A percentile compares a stretch with the other conserved stretches of the same genome.
phyloP scores from a whole-genome alignment of 2,329 filamentous ascomycete species.

The Eutypella sp. region DNA sequence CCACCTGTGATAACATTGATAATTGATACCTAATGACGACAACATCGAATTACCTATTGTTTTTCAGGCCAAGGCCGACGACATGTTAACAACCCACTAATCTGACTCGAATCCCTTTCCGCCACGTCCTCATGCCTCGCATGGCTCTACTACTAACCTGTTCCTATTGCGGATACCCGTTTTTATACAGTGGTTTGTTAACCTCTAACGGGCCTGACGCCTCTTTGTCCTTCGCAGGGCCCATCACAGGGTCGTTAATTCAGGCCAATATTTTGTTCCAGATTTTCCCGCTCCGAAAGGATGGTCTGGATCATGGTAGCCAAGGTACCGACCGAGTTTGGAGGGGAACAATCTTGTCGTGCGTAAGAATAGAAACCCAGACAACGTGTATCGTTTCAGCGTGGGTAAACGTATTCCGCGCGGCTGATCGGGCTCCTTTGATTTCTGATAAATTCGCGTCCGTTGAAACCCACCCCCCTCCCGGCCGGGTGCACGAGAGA shows the following conservation, averaged over 20 bases:
- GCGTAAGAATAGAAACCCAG: background rate
- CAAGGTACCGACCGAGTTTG: background rate
- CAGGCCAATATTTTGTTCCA: background rate
- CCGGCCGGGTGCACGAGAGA: constrained; percentile 28
- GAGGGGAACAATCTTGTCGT: background rate
- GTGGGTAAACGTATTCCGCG: constrained; percentile 18
- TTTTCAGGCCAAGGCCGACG: too few relatives aligned
- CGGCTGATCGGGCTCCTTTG: constrained; percentile 3
- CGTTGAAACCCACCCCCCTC: constrained; percentile 17
- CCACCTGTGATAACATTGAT: too few relatives aligned
- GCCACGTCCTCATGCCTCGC: background rate
- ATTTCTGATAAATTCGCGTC: constrained; percentile 4
- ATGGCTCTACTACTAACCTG: background rate
- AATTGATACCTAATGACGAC: too few relatives aligned
- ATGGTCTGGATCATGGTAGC: background rate
- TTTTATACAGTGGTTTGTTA: background rate
- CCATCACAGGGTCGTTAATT: background rate
- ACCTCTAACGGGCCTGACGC: background rate
- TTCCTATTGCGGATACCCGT: background rate
- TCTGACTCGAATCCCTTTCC: background rate
- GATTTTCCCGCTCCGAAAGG: too few relatives aligned
- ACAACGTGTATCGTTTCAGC: constrained; percentile 13
- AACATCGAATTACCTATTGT: background rate
- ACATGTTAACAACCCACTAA: background rate
- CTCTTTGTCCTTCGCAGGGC: background rate